Evolutionary conservation across 257 asterid genomes (phyloP), one percentile per base, ranked within the genome.

Genomic region (Mentha longifolia): DNA sequence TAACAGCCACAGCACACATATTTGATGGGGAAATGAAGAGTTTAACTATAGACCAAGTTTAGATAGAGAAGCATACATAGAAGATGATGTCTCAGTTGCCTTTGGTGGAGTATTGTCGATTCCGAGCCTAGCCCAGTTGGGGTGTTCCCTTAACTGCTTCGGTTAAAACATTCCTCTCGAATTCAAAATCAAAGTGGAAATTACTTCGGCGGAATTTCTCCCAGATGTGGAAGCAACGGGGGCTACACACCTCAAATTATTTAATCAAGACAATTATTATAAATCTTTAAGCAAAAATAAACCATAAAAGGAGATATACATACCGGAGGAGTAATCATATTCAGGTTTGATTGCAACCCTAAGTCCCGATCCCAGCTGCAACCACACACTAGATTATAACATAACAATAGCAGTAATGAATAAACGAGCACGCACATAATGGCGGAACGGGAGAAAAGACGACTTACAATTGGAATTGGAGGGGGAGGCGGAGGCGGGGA

Each of bases 181-280:
- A 79, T 5, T 92, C 99, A 68, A 95, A 95, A 79, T 92, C 97
- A 33, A 86, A 92, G 72, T 83, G 88, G 80, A 95, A 95, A 78
- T 83, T 85, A 78, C 99, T 92, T 30, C 89, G 68, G n/a, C 59
- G 98, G 97, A 69, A 95, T 80, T 42, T 95, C 99, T 58, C 98
- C 92, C 65, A 82, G 68, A 47, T 85, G 89, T 5, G 95, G 88
- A 58, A 88, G 79, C 82, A 92, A 41, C 3, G 66, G 84, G 73
- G 99, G 99, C 99, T 95, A 69, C 77, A 78, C 54, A 57, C 30
- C 57, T 15, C 71, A 52, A 70, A 68, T 25, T 28, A 65, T n/a
- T 19, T 62, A 68, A 51, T 41, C 57, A 72, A 7, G 63, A 50
- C 31, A 68, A n/a, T n/a, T n/a, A 16, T 35, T 35, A 56, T 9